phyloP scores from a whole-genome alignment of 2,329 filamentous ascomycete species.

The Mollisiaceae sp. region DNA sequence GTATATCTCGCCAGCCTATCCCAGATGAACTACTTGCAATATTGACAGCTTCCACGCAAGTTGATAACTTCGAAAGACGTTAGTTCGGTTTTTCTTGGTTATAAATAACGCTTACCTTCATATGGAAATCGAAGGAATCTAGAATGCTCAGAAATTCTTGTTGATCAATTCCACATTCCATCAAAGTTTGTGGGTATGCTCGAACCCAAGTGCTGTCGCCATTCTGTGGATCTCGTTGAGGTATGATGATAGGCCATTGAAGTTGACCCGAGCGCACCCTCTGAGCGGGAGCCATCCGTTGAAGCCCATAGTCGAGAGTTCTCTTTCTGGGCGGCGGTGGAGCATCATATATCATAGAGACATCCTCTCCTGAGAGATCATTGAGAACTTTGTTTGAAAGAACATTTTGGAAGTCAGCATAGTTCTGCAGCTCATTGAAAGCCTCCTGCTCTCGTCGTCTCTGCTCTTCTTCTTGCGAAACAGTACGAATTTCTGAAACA shows the following conservation, averaged over 20 bases:
- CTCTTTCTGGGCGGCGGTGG: too few species aligned
- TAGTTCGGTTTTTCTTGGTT: neutral
- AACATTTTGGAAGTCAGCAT: conserved; percentile 26
- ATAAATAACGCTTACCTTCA: conserved; percentile 17
- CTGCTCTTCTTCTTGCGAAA: neutral
- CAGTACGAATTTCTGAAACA: conserved; percentile 9
- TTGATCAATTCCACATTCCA: conserved; percentile 52
- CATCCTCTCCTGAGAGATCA: conserved; percentile 16
- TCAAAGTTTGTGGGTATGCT: conserved; percentile 55
- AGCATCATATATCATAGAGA: neutral
- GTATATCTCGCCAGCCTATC: conserved; percentile 47
- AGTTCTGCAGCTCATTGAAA: conserved; percentile 26
- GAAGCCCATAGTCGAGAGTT: neutral
- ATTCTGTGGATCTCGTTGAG: conserved; percentile 53
- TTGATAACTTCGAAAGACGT: conserved; percentile 31
- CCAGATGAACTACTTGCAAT: conserved; percentile 46
- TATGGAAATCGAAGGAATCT: conserved; percentile 17
- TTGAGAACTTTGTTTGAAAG: conserved; percentile 26
- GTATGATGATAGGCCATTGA: conserved; percentile 54
- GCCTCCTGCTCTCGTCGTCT: conserved; percentile 20
- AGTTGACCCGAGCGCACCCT: conserved; percentile 27
- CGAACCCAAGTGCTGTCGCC: conserved; percentile 54
- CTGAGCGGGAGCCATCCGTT: neutral
- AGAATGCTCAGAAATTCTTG: conserved; percentile 48
- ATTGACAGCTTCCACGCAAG: conserved; percentile 49